Conservation (phyloP, 306 rosid genomes). For the Urtica urens region DNA sequence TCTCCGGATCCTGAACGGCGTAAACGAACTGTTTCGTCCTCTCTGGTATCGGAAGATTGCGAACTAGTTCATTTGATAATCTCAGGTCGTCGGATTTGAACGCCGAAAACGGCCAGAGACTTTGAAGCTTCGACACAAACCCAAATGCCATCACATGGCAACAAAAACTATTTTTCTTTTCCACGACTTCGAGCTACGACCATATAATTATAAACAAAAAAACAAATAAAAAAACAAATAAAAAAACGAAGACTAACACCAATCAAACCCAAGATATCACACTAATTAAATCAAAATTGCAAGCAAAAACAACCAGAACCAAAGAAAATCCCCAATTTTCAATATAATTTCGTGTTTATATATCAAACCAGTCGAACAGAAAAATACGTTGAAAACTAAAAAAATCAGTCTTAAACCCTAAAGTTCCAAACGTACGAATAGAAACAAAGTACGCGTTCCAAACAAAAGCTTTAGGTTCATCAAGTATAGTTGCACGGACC, state of each 20-base stretch:
- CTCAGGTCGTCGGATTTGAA: constrained; percentile 38
- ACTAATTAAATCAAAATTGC: not conserved
- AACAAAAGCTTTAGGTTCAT: too few species aligned
- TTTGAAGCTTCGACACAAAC: constrained; percentile 39
- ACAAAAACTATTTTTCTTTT: constrained; percentile 6
- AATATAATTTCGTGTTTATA: not conserved
- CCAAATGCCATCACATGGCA: constrained; percentile 39
- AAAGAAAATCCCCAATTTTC: not conserved
- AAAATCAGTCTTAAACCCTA: constrained; percentile 3
- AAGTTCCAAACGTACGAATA: not conserved
- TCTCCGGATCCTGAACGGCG: constrained; percentile 42
- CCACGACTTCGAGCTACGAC: too few species aligned
- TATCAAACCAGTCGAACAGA: not conserved
- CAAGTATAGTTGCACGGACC: too few species aligned
- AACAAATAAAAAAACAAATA: too few species aligned
- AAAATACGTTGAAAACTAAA: not conserved
- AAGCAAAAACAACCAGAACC: not conserved
- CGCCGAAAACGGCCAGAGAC: constrained; percentile 51
- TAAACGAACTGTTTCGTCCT: constrained; percentile 58
- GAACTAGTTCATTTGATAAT: constrained; percentile 38
- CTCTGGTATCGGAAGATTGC: constrained; percentile 41
- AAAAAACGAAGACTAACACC: constrained; percentile 1
- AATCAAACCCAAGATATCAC: not conserved
- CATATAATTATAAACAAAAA: too few species aligned
- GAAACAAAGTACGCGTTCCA: too few species aligned